Conservation (phyloP, 2,329 filamentous ascomycete species). For the Penicillium thymicola region DNA sequence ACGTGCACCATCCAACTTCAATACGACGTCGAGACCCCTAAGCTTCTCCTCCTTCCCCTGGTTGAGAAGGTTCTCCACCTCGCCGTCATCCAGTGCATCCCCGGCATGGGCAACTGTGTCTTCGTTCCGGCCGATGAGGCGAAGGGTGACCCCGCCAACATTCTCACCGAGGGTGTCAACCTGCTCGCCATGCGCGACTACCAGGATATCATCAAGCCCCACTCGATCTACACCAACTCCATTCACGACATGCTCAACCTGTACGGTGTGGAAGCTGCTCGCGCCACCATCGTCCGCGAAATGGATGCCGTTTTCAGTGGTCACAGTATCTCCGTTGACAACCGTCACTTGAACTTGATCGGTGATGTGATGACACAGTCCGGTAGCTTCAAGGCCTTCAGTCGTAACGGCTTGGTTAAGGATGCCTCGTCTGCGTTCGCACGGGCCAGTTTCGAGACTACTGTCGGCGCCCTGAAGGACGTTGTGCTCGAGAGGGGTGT, state of each 20-base stretch:
- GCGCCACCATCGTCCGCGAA: slow-evolving; percentile 81
- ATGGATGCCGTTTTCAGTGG: slow-evolving; percentile 79
- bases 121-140: slow-evolving; percentile 61
- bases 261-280: slow-evolving; percentile 92
- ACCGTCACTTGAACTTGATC: slow-evolving; percentile 89
- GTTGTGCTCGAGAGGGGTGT: slow-evolving; percentile 85
- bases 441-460: slow-evolving; percentile 99
- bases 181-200: slow-evolving; percentile 87
- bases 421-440: slow-evolving; percentile 87
- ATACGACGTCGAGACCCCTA: slow-evolving; percentile 76
- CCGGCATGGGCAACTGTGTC: slow-evolving; percentile 70
- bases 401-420: slow-evolving; percentile 75
- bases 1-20: slow-evolving; percentile 80
- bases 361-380: slow-evolving; percentile 97
- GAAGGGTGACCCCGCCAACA: slow-evolving; percentile 46
- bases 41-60: slow-evolving; percentile 87
- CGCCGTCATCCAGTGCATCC: slow-evolving; percentile 83
- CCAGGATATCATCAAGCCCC: slow-evolving; percentile 78
- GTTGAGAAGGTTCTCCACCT: slow-evolving; percentile 76
- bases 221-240: slow-evolving; percentile 87
- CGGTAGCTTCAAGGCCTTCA: slow-evolving; percentile 87
- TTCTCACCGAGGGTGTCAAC: slow-evolving; percentile 83
- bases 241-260: slow-evolving; percentile 77
- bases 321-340: slow-evolving; percentile 90
- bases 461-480: slow-evolving; percentile 87